Evolutionary conservation across 306 rosid genomes (phyloP).

Genomic region (Lablab purpureus): DNA sequence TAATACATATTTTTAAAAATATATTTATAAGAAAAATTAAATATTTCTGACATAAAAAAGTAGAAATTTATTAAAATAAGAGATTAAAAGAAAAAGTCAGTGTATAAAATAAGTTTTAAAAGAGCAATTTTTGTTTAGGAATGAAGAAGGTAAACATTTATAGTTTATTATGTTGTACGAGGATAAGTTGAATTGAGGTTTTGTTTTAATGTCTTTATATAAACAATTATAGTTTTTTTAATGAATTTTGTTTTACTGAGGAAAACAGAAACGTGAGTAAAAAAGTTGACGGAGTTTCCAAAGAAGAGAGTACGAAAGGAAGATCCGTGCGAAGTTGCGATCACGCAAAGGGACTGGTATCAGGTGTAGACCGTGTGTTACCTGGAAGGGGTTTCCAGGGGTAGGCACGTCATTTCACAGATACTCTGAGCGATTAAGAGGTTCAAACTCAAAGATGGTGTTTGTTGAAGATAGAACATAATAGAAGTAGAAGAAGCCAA

Average conservation of each 20-base stretch:
- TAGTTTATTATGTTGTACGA: background rate
- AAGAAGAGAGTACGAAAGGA: conserved; percentile 9
- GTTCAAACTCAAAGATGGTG: background rate
- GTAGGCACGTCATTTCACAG: background rate
- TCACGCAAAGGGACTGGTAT: background rate
- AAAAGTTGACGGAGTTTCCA: conserved; percentile 40
- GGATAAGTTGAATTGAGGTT: background rate
- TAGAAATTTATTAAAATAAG: background rate
- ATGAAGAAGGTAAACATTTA: no score
- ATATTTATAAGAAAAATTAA: background rate
- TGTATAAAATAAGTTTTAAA: no score
- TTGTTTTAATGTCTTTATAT: no score
- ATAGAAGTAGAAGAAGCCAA: background rate
- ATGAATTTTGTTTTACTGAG: background rate
- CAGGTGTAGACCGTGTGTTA: background rate
- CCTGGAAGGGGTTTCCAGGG: background rate
- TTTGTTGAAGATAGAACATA: background rate
- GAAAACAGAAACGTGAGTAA: background rate
- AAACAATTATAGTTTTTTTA: no score
- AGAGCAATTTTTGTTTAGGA: no score
- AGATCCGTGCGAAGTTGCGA: background rate
- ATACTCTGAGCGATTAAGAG: background rate
- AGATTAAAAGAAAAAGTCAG: no score
- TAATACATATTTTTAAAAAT: background rate
- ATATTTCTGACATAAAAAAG: background rate